These are phyloP conservation scores for Amesomyces nigricolor DNA, from an alignment of 2,329 filamentous ascomycete genomes.

Conservation along the genomic window DNA sequence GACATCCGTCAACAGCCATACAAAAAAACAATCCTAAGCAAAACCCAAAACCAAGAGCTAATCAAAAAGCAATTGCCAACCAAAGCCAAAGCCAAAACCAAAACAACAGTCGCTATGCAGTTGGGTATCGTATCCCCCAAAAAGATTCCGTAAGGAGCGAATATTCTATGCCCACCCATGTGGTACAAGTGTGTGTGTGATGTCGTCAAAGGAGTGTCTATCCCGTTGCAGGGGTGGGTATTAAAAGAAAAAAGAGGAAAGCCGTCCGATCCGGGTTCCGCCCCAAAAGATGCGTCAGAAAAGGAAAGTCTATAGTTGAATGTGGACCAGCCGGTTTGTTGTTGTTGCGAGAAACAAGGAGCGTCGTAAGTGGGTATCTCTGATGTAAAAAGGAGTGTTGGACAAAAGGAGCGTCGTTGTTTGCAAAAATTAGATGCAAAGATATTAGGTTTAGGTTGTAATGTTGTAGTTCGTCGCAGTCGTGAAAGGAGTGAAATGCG, in stretches of 20 bases:
- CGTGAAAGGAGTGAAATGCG: slow-evolving; percentile 34
- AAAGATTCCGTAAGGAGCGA: slow-evolving; percentile 40
- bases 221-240: slow-evolving; percentile 13
- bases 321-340: slow-evolving; percentile 17
- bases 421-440: slow-evolving; percentile 9
- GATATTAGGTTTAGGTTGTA: slow-evolving; percentile 14
- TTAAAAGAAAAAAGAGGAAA: neutral
- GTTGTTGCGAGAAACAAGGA: slow-evolving; percentile 32
- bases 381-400: slow-evolving; percentile 19
- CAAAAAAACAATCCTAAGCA: neutral
- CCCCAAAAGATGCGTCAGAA: slow-evolving; percentile 10
- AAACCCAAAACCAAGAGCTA: slow-evolving; percentile 22
- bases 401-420: slow-evolving; percentile 32
- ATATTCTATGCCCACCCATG: slow-evolving; percentile 34
- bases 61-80: slow-evolving; percentile 27
- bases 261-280: slow-evolving; percentile 14
- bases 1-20: slow-evolving; percentile 8
- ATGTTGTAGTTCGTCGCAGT: slow-evolving; percentile 24
- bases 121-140: slow-evolving; percentile 42
- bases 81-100: slow-evolving; percentile 27
- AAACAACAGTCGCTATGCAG: slow-evolving; percentile 51
- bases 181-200: neutral
- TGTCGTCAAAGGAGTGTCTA: slow-evolving; percentile 27
- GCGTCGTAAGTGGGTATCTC: slow-evolving; percentile 40
- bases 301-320: slow-evolving; percentile 42